Base-by-base conservation (phyloP, 1,284 basidiomycete genomes). In the Golubevia pallescens region DNA sequence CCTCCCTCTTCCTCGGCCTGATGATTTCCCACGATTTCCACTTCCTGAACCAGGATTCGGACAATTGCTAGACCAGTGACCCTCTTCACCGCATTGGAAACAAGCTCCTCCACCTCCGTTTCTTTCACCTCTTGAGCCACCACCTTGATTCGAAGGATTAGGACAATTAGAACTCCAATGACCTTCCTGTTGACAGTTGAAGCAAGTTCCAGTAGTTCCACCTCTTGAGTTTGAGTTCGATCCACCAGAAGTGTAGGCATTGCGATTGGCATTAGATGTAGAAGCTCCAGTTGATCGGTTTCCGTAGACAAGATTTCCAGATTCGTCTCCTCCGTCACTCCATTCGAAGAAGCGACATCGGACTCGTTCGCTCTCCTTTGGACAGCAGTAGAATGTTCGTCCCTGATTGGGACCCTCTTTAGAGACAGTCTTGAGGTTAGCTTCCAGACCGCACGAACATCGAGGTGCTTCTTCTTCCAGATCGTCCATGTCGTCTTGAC, bases 291-390 rank as follows among this genome's bases (percentile, higher is more conserved):
- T 16, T 34, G 52, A 54, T 34, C 60, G 55, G 52, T 52, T 51
- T 10, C 16, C 48, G n/a, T n/a, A 42, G 2, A 52, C 28, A 3
- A 53, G 10, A 16, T 52, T 51, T 23, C 57, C 48, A n/a, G 58
- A 42, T 57, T 14, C 42, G 38, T 24, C 24, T 2, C 20, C 60
- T 0, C 77, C 71, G 32, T 80, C 76, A 23, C 57, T 66, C 80
- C 79, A 83, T 51, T 68, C 69, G 51, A 83, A 83, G 42, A 73
- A 78, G 16, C 65, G 56, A 62, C 80, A 83, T 10, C 79, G 66
- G 34, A 74, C 62, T 28, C 21, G 13, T 60, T 61, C 8, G 42
- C 58, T 67, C 61, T 73, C 67, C 54, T 75, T 75, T 10, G 73
- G 60, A 58, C 80, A 82, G 3, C 62, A 51, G 60, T 64, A 81